Percentiles rank a stretch among this genome's conserved stretches.
phyloP scores from a whole-genome alignment of 345 rosid species.

The Physaria fendleri region DNA sequence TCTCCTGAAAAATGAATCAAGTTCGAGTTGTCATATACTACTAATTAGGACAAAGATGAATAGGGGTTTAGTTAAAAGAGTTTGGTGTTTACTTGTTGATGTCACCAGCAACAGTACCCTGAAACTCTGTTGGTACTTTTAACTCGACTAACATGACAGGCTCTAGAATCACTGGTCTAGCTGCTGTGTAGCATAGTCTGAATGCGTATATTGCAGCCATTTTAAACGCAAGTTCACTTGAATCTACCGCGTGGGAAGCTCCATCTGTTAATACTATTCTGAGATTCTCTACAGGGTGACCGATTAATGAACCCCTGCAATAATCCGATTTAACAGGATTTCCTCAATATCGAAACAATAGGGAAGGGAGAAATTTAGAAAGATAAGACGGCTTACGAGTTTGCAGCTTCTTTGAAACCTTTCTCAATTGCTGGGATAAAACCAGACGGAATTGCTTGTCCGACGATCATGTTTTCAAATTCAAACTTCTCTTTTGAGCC shows the following conservation, averaged over 20 bases:
- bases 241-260: conserved; percentile 92
- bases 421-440: conserved; percentile 96
- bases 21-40: neutral
- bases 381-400: conserved; percentile 55
- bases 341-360: neutral
- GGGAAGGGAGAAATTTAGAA: neutral
- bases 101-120: conserved; percentile 96
- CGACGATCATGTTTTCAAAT: conserved; percentile 89
- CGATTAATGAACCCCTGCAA: conserved; percentile 85
- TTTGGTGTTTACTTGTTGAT: conserved; percentile 66
- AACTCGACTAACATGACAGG: conserved; percentile 95
- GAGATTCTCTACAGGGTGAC: conserved; percentile 91
- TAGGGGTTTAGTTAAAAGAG: neutral
- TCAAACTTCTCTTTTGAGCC: conserved; percentile 69
- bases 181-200: conserved; percentile 85
- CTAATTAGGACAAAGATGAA: neutral
- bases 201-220: conserved; percentile 97
- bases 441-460: conserved; percentile 93
- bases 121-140: conserved; percentile 93
- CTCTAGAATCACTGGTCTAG: conserved; percentile 89
- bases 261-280: conserved; percentile 88
- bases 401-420: conserved; percentile 97
- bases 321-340: too few species aligned
- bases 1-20: conserved; percentile 49
- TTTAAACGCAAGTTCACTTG: conserved; percentile 98